Evolutionary conservation across 2,329 filamentous ascomycete species (phyloP).

Genomic region (Dactylonectria estremocensis): DNA sequence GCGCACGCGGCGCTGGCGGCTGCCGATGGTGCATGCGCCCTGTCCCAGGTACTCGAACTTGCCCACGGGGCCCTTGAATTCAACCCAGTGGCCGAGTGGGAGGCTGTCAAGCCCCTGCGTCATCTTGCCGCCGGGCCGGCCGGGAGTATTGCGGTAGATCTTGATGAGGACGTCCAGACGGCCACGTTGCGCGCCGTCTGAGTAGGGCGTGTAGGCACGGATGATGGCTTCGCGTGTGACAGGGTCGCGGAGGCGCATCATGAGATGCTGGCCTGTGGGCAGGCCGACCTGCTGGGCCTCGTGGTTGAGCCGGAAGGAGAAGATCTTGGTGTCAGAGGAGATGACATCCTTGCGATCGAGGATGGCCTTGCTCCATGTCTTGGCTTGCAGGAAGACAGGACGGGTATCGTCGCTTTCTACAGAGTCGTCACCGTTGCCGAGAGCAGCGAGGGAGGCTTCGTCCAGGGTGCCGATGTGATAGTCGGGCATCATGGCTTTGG

Average conservation of each 20-base stretch:
- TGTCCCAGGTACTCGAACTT: conserved; percentile 84
- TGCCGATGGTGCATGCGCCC: conserved; percentile 75
- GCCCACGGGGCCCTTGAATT: conserved; percentile 91
- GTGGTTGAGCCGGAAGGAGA: conserved; percentile 85
- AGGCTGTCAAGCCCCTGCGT: conserved; percentile 83
- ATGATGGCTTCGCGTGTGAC: conserved; percentile 81
- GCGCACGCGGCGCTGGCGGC: conserved; percentile 69
- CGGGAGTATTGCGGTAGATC: conserved; percentile 77
- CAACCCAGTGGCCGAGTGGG: conserved; percentile 79
- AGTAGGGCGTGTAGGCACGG: conserved; percentile 89
- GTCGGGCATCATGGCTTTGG: conserved; percentile 88
- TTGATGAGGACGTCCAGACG: conserved; percentile 85
- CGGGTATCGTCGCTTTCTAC: conserved; percentile 62
- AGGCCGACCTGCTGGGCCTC: conserved; percentile 79
- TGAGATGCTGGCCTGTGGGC: conserved; percentile 88
- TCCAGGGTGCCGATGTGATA: conserved; percentile 90
- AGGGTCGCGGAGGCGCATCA: conserved; percentile 85
- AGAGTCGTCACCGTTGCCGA: conserved; percentile 60
- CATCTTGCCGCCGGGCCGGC: conserved; percentile 81
- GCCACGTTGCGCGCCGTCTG: conserved; percentile 72
- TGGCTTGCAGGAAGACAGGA: conserved; percentile 78
- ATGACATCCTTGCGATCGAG: conserved; percentile 78
- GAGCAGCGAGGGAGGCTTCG: conserved; percentile 66
- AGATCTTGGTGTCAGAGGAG: conserved; percentile 85
- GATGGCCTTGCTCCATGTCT: conserved; percentile 80